Evolutionary conservation across 1,139 yeast genomes (phyloP).

Genomic region (Williopsis jadinii): DNA sequence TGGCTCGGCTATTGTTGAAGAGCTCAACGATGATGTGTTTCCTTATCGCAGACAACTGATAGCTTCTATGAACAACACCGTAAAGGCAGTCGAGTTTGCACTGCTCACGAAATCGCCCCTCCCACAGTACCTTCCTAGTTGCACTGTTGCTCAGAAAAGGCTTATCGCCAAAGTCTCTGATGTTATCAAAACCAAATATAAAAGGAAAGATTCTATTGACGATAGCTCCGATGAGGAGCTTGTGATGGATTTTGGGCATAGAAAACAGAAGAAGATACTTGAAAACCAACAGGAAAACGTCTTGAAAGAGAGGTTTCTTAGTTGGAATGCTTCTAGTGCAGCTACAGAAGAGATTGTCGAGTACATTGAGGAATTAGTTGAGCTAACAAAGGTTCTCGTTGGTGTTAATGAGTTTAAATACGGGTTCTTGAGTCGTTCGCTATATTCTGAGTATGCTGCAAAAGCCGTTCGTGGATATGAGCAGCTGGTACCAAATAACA

Average conservation of each 20-base stretch:
- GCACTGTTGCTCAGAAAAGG: conserved; percentile 40
- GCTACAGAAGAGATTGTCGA: conserved; percentile 43
- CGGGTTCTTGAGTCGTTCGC: conserved; percentile 41
- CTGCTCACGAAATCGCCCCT: conserved; percentile 35
- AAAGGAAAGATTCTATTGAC: conserved; percentile 3
- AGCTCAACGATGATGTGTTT: conserved; percentile 32
- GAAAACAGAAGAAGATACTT: conserved; percentile 4
- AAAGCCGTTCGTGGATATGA: conserved; percentile 23
- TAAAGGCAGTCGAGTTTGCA: conserved; percentile 38
- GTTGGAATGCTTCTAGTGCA: conserved; percentile 46
- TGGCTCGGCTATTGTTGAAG: conserved; percentile 41
- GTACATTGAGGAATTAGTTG: conserved; percentile 38
- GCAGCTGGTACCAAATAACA: neutral
- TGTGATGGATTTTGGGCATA: conserved; percentile 8
- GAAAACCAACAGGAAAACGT: conserved; percentile 21
- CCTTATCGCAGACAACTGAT: conserved; percentile 38
- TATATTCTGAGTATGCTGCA: conserved; percentile 37
- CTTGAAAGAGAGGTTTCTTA: conserved; percentile 34
- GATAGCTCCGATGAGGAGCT: conserved; percentile 16
- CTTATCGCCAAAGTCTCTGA: conserved; percentile 36
- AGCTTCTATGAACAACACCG: conserved; percentile 30
- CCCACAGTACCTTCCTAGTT: conserved; percentile 44
- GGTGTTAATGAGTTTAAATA: conserved; percentile 42
- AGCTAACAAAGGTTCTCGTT: conserved; percentile 34
- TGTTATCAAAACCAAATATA: conserved; percentile 22